A percentile compares a stretch with the other conserved stretches of the same genome.
Evolutionary conservation across 169 alveolate genomes (phyloP).

Genomic region (Plasmodium adleri): DNA sequence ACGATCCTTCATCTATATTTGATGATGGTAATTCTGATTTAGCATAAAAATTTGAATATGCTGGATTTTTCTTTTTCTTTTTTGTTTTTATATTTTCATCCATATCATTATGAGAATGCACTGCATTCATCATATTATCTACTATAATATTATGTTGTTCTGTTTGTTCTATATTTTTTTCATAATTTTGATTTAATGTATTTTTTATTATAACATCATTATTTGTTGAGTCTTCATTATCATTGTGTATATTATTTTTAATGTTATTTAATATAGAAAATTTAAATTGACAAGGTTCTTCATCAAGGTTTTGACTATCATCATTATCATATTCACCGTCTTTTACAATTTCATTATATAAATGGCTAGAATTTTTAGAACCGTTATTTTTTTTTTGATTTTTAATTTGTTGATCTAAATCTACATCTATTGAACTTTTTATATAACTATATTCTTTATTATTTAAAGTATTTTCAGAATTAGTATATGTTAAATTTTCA

Average conservation of each 20-base stretch:
- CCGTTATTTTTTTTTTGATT: neutral
- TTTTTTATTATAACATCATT: neutral
- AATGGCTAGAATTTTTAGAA: conserved; percentile 26
- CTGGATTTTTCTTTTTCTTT: neutral
- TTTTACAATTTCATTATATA: conserved; percentile 39
- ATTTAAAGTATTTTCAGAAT: neutral
- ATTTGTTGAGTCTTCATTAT: neutral
- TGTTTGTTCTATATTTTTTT: neutral
- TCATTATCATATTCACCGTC: neutral
- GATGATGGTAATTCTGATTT: neutral
- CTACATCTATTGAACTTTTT: neutral
- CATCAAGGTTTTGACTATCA: neutral
- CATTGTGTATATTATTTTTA: neutral
- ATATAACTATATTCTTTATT: neutral
- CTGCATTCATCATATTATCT: neutral
- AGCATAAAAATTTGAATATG: neutral
- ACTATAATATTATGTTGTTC: neutral
- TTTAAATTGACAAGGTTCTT: neutral
- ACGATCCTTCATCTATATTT: neutral
- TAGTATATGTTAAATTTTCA: neutral
- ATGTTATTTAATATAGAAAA: neutral
- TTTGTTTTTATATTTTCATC: neutral
- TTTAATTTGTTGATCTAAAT: neutral
- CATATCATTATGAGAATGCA: neutral
- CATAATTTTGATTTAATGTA: neutral